A percentile compares a stretch with the other conserved stretches of the same genome.
Evolutionary conservation across 768 basidiomycete genomes (phyloP).

Genomic region (Kwoniella bestiolae): DNA sequence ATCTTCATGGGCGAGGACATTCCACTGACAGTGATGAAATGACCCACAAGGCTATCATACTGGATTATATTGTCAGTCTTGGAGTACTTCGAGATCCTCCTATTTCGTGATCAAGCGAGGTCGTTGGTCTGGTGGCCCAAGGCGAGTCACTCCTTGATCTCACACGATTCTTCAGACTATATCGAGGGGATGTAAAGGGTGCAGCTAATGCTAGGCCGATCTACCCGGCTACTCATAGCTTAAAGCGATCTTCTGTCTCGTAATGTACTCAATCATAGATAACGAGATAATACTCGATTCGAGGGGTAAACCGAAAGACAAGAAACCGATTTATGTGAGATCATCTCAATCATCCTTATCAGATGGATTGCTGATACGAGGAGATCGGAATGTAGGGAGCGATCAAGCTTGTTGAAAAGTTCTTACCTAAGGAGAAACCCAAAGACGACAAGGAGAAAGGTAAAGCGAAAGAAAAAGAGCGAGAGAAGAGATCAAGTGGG

Average conservation of each 20-base stretch:
- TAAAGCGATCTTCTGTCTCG: slow-evolving; percentile 35
- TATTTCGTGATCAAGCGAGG: slow-evolving; percentile 35
- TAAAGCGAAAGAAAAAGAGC: slow-evolving; percentile 13
- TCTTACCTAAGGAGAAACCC: slow-evolving; percentile 22
- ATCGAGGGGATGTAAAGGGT: too few relatives aligned
- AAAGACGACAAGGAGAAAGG: slow-evolving; percentile 13
- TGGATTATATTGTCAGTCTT: slow-evolving; percentile 33
- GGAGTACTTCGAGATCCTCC: slow-evolving; percentile 42
- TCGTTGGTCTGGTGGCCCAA: slow-evolving; percentile 42
- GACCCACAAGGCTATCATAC: slow-evolving; percentile 43
- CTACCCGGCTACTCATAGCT: too few relatives aligned
- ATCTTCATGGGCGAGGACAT: too few relatives aligned
- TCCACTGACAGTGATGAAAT: too few relatives aligned
- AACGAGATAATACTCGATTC: slow-evolving; percentile 14
- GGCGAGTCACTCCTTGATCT: slow-evolving; percentile 20
- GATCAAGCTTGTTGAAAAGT: slow-evolving; percentile 32
- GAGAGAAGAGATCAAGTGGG: slow-evolving; percentile 6
- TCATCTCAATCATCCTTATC: not conserved
- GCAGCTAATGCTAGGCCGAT: too few relatives aligned
- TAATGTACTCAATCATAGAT: slow-evolving; percentile 29
- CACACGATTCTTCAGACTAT: too few relatives aligned
- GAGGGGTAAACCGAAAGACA: slow-evolving; percentile 22
- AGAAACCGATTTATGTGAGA: slow-evolving; percentile 27
- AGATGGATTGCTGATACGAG: too few relatives aligned
- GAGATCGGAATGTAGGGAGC: slow-evolving; percentile 37